These are phyloP conservation scores for Aspergillus jensenii DNA, from an alignment of 2,329 filamentous ascomycete species.

Conservation along the genomic window DNA sequence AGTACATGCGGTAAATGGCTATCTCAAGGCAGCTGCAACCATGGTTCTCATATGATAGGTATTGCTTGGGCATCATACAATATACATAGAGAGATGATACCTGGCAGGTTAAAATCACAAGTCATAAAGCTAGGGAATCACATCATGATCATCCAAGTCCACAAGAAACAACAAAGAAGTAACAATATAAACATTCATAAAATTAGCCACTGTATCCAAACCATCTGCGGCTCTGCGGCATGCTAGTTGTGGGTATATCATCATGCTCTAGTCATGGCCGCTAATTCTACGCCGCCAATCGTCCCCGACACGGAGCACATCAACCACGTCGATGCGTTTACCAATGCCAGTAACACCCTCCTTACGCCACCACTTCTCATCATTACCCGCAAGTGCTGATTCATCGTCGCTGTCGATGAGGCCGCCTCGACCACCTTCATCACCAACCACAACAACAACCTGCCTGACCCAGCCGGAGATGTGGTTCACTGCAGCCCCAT, in stretches of 20 bases:
- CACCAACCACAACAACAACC: conserved; percentile 58
- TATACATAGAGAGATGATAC: conserved; percentile 13
- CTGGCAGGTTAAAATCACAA: conserved; percentile 6
- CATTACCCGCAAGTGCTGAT: conserved; percentile 36
- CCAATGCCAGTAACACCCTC: conserved; percentile 82
- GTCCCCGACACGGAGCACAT: conserved; percentile 76
- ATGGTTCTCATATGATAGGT: not conserved
- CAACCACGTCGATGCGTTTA: conserved; percentile 83
- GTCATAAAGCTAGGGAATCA: conserved; percentile 13
- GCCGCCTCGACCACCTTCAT: conserved; percentile 64
- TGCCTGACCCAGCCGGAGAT: conserved; percentile 63
- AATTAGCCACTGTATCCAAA: conserved; percentile 22
- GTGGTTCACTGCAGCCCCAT: conserved; percentile 72
- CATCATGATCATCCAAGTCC: conserved; percentile 5
- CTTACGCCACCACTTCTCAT: conserved; percentile 59
- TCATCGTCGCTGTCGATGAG: conserved; percentile 75
- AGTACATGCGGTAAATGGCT: not conserved
- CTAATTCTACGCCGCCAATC: conserved; percentile 82
- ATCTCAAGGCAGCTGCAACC: not conserved
- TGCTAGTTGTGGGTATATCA: not conserved
- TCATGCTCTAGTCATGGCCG: conserved; percentile 52
- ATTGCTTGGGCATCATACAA: conserved; percentile 10
- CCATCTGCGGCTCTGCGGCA: conserved; percentile 13
- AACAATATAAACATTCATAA: conserved; percentile 3
- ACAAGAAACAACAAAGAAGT: not conserved